Conservation (phyloP, 208 protist genomes). For the Leishmania major region DNA sequence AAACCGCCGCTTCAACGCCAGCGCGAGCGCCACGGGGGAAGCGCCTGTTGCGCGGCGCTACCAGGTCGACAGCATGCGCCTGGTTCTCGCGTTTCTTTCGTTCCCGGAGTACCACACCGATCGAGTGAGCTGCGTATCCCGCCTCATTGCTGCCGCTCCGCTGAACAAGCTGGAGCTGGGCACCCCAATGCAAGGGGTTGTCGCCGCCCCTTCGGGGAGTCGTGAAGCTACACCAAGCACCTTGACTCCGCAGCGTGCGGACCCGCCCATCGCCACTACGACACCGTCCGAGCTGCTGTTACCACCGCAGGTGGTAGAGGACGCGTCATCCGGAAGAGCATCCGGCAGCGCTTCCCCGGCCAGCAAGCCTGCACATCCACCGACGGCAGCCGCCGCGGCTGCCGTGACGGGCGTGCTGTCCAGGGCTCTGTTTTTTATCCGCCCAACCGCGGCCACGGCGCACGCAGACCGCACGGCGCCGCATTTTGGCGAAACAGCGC, state of each 20-base stretch:
- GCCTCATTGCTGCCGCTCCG: neutral
- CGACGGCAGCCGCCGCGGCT: neutral
- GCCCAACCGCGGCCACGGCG: slow-evolving; percentile 15
- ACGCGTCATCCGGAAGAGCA: neutral
- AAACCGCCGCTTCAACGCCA: slow-evolving; percentile 31
- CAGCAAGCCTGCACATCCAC: neutral
- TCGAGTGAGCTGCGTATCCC: slow-evolving; percentile 6
- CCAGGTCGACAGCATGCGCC: slow-evolving; percentile 18
- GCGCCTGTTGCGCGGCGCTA: slow-evolving; percentile 20
- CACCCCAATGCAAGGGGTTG: neutral
- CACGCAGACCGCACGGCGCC: neutral
- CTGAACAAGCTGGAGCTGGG: neutral
- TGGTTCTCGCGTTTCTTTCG: slow-evolving; percentile 61
- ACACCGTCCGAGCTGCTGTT: neutral
- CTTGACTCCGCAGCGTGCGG: neutral
- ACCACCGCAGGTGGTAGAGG: neutral
- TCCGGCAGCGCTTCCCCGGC: neutral
- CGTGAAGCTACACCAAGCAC: neutral
- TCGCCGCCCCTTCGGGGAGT: neutral
- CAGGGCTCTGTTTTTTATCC: slow-evolving; percentile 47
- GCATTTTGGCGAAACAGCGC: slow-evolving; percentile 15
- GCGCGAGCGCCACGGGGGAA: neutral
- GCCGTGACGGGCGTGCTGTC: neutral
- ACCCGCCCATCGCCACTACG: neutral
- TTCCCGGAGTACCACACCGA: slow-evolving; percentile 36